phyloP scores from a whole-genome alignment of 345 rosid genomes.

The Litchi chinensis region DNA sequence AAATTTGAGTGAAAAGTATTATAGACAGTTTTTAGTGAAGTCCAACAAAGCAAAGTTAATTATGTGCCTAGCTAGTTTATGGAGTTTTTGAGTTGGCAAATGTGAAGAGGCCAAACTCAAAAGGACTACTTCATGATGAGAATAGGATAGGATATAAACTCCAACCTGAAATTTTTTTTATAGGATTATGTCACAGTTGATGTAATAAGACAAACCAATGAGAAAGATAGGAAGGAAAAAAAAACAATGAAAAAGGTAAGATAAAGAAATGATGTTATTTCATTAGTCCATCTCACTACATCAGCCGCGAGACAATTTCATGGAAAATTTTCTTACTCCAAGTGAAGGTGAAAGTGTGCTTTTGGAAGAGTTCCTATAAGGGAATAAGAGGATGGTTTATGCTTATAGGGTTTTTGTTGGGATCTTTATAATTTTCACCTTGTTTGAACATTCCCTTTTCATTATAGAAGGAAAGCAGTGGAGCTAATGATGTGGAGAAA shows the following conservation, averaged over 20 bases:
- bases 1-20: constrained; percentile 23
- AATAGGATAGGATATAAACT: constrained; percentile 21
- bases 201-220: no score
- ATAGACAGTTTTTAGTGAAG: constrained; percentile 24
- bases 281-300: no score
- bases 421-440: constrained; percentile 1
- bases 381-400: no score
- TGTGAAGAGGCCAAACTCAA: constrained; percentile 16
- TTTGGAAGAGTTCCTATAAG: constrained; percentile 32
- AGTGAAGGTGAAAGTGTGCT: constrained; percentile 27
- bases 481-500: not conserved
- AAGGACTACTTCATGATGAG: constrained; percentile 11
- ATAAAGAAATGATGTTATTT: no score
- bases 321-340: no score
- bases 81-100: constrained; percentile 7
- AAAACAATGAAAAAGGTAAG: no score
- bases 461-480: constrained; percentile 8
- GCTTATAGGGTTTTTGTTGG: constrained; percentile 24
- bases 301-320: no score
- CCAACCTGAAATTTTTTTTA: no score
- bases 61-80: constrained; percentile 18
- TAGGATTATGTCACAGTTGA: no score
- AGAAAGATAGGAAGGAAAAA: no score
- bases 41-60: constrained; percentile 33
- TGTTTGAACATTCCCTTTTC: constrained; percentile 28